A percentile compares a stretch with the other conserved stretches of the same genome.
Conservation (phyloP, 352 stramenopile species). For the Phytophthora pini region DNA sequence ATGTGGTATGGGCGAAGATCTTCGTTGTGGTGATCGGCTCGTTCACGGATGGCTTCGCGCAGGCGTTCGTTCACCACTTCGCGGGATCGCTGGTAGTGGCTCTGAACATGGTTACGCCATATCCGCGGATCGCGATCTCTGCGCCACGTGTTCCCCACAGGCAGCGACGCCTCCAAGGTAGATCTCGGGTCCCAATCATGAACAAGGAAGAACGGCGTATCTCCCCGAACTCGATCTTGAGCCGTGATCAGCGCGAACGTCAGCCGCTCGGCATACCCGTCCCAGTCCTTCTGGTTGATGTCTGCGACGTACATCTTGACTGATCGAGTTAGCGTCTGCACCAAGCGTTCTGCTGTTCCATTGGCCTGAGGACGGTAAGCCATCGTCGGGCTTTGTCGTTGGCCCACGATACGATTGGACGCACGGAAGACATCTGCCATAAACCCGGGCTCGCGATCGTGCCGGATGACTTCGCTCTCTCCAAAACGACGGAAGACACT, state of each 20-base stretch:
- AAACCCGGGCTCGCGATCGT: conserved; percentile 10
- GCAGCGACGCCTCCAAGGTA: conserved; percentile 14
- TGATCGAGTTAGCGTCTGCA: no score
- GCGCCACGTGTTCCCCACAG: background rate
- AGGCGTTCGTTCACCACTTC: background rate
- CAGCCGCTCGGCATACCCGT: no score
- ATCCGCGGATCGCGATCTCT: background rate
- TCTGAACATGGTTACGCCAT: background rate
- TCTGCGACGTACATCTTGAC: no score
- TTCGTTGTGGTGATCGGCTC: no score
- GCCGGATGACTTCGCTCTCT: conserved; percentile 8
- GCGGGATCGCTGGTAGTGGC: conserved; percentile 4
- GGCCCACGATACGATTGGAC: background rate
- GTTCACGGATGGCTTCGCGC: background rate
- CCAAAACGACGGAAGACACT: conserved; percentile 12
- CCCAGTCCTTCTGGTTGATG: no score
- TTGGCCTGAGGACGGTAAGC: no score
- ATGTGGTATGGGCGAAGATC: background rate
- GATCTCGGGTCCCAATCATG: conserved; percentile 11
- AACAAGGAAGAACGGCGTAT: conserved; percentile 4
- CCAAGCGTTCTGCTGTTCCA: no score
- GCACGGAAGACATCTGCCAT: conserved; percentile 9
- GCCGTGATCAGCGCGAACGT: background rate
- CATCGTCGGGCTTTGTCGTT: background rate
- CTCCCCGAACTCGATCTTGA: background rate